Conservation (phyloP, 495 filamentous ascomycete species). For the Aspergillus kassunensis region DNA sequence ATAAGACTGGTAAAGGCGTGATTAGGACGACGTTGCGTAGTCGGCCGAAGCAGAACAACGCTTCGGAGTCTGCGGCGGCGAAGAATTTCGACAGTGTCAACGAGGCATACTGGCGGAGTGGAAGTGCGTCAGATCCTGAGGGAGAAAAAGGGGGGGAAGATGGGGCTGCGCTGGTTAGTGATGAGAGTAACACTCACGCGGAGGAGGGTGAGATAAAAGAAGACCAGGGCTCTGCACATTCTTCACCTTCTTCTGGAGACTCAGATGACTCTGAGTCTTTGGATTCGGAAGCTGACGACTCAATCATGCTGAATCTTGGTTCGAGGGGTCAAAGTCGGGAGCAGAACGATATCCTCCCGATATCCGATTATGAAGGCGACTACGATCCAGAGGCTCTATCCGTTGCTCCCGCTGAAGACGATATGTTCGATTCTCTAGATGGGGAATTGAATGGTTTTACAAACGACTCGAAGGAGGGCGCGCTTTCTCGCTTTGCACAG, state of each 20-base stretch:
- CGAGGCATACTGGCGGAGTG: constrained; percentile 37
- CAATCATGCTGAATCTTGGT: constrained; percentile 41
- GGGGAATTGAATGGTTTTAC: neutral
- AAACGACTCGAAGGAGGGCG: constrained; percentile 34
- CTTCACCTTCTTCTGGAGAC: constrained; percentile 25
- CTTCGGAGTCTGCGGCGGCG: constrained; percentile 7
- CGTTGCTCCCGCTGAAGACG: neutral
- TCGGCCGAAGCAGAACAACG: constrained; percentile 14
- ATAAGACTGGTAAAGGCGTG: constrained; percentile 32
- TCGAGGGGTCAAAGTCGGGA: constrained; percentile 15
- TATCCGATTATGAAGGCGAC: constrained; percentile 16
- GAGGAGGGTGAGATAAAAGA: constrained; percentile 22
- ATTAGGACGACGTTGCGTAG: constrained; percentile 35
- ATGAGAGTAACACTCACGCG: constrained; percentile 3
- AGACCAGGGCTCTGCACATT: constrained; percentile 5
- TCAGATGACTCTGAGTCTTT: constrained; percentile 36
- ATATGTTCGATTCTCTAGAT: neutral
- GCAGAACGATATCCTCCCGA: constrained; percentile 10
- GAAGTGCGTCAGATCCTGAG: constrained; percentile 28
- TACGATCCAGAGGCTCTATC: constrained; percentile 25
- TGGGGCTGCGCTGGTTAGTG: neutral
- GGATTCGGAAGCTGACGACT: constrained; percentile 40
- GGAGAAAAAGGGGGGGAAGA: neutral
- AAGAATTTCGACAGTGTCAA: constrained; percentile 38
- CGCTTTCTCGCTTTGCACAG: constrained; percentile 29